Conservation (phyloP, 768 basidiomycete genomes). For the Phlebiopsis gigantea region DNA sequence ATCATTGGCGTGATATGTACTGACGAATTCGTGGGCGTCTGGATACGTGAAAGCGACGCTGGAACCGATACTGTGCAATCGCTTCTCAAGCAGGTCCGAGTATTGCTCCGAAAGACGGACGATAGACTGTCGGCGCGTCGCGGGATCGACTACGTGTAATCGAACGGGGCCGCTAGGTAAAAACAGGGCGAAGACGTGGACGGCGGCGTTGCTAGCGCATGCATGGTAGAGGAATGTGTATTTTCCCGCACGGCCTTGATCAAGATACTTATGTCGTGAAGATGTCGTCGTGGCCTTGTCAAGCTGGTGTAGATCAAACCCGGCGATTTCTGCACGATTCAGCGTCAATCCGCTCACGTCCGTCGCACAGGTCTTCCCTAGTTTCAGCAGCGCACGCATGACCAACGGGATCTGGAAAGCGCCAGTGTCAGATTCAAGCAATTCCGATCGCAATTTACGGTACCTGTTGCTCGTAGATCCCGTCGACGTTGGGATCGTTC, state of each 20-base stretch:
- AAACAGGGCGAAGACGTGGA: conserved; percentile 89
- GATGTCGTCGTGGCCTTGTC: conserved; percentile 55
- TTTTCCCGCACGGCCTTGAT: conserved; percentile 62
- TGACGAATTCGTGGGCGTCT: conserved; percentile 50
- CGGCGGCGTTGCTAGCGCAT: conserved; percentile 59
- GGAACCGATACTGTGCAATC: conserved; percentile 33
- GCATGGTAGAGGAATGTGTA: conserved; percentile 90
- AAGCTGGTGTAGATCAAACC: conserved; percentile 81
- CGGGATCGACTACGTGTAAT: conserved; percentile 88
- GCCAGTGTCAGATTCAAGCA: no score
- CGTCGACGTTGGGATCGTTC: conserved; percentile 93
- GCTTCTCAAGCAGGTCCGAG: conserved; percentile 51
- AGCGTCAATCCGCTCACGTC: conserved; percentile 66
- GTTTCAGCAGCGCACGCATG: conserved; percentile 71
- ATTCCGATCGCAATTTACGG: no score
- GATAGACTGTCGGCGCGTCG: conserved; percentile 79
- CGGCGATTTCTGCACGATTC: conserved; percentile 74
- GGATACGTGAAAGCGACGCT: conserved; percentile 61
- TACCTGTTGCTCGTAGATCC: conserved; percentile 91
- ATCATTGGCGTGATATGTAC: conserved; percentile 77
- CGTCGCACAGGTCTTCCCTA: conserved; percentile 79
- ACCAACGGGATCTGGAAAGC: conserved; percentile 72
- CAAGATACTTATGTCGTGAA: conserved; percentile 65
- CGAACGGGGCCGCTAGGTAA: conserved; percentile 63
- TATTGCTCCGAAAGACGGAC: conserved; percentile 75